These are phyloP conservation scores for Mercurialis annua DNA, from an alignment of 345 rosid species.

Conservation along the genomic window DNA sequence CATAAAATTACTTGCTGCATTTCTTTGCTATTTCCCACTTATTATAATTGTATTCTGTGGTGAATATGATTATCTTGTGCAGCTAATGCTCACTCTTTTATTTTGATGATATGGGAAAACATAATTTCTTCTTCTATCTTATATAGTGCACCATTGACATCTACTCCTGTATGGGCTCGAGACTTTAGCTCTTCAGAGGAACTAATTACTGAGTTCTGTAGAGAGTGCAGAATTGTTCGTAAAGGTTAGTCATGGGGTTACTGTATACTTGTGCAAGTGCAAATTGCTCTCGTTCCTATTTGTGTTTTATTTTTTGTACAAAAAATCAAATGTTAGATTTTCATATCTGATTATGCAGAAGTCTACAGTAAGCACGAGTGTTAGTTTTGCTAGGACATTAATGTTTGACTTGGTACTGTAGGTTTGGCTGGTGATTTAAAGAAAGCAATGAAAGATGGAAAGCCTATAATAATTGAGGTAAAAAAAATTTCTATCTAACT, in stretches of 20 bases:
- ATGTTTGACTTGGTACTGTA: conserved; percentile 24
- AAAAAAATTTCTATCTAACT: not conserved
- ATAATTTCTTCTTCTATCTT: conserved; percentile 11
- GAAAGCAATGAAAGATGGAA: conserved; percentile 99
- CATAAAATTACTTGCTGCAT: not conserved
- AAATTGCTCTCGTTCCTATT: not conserved
- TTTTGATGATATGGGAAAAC: not conserved
- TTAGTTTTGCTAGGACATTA: conserved; percentile 4
- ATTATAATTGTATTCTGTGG: not conserved
- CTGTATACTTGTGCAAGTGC: conserved; percentile 1
- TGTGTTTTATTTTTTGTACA: not conserved
- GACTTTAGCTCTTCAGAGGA: conserved; percentile 83
- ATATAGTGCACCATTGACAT: conserved; percentile 81
- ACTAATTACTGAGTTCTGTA: conserved; percentile 82
- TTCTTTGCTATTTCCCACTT: not conserved
- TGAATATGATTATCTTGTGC: not conserved
- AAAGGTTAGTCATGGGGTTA: conserved; percentile 54
- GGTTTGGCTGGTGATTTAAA: conserved; percentile 98
- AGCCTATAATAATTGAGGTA: conserved; percentile 97
- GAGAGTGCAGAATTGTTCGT: conserved; percentile 98
- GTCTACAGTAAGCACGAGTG: conserved; percentile 6
- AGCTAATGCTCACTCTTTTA: not conserved
- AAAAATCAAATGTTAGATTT: not conserved
- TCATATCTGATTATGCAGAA: not conserved
- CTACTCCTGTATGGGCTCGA: conserved; percentile 94